These are phyloP conservation scores for Skeletonema menzelii DNA, from an alignment of 108 stramenopile genomes.

Conservation along the genomic window DNA sequence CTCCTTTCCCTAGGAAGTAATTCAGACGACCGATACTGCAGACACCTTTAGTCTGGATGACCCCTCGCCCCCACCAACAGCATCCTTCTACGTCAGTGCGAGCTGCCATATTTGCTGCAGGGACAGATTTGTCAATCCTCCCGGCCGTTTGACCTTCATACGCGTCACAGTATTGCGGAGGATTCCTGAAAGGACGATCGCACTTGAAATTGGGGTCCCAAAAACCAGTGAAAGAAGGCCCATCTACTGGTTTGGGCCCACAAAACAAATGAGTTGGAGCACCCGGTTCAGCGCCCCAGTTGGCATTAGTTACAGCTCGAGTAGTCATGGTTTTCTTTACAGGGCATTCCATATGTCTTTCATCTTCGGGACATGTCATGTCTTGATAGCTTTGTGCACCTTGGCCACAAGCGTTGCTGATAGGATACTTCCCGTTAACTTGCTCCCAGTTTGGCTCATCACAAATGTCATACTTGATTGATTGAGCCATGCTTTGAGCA, in stretches of 20 bases:
- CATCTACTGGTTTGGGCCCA: conserved; percentile 23
- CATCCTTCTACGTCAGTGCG: conserved; percentile 56
- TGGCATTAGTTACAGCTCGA: conserved; percentile 38
- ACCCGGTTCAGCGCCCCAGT: conserved; percentile 49
- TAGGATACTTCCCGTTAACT: conserved; percentile 42
- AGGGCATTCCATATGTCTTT: conserved; percentile 48
- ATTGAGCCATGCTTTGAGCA: conserved; percentile 59
- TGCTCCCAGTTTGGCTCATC: conserved; percentile 47
- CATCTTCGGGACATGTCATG: conserved; percentile 39
- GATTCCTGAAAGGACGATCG: conserved; percentile 27
- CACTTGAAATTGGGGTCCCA: conserved; percentile 49
- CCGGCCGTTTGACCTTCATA: conserved; percentile 44
- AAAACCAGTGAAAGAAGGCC: conserved; percentile 36
- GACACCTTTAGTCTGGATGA: conserved; percentile 48
- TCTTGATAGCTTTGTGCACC: conserved; percentile 46
- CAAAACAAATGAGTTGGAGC: conserved; percentile 45
- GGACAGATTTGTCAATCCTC: conserved; percentile 19
- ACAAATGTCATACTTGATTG: conserved; percentile 61
- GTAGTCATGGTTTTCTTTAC: conserved; percentile 37
- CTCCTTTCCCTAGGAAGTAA: conserved; percentile 44
- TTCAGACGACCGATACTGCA: conserved; percentile 50
- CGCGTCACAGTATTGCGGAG: conserved; percentile 22
- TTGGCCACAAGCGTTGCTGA: conserved; percentile 51
- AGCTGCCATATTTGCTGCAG: conserved; percentile 37
- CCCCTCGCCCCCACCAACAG: conserved; percentile 57